Conservation (phyloP, 1,284 basidiomycete genomes). For the Crepidotus sp. region DNA sequence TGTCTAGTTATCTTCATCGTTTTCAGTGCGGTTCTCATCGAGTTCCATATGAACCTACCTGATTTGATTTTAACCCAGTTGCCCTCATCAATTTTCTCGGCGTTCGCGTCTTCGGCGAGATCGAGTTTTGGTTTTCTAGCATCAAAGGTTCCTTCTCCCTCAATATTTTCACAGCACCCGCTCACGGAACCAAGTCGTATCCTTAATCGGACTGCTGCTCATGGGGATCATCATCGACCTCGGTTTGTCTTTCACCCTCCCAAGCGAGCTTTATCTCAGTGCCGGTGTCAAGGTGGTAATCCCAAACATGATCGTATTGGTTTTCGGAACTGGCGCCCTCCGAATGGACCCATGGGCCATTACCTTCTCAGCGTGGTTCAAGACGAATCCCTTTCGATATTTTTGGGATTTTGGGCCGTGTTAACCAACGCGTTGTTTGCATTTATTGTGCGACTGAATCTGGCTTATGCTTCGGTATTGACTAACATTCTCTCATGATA, state of each 20-base stretch:
- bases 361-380: constrained; percentile 40
- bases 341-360: constrained; percentile 40
- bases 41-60: background rate
- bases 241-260: constrained; percentile 22
- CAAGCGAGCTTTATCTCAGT: background rate
- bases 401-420: constrained; percentile 56
- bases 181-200: constrained; percentile 32
- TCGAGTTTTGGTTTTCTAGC: constrained; percentile 49
- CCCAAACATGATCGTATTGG: constrained; percentile 55
- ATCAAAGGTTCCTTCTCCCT: constrained; percentile 33
- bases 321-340: constrained; percentile 51
- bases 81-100: constrained; percentile 48
- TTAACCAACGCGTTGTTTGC: constrained; percentile 39
- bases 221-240: constrained; percentile 49
- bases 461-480: no score
- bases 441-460: constrained; percentile 23
- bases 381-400: constrained; percentile 37
- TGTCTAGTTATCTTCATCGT: constrained; percentile 45
- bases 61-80: constrained; percentile 27
- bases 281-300: constrained; percentile 40
- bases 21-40: constrained; percentile 33
- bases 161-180: background rate
- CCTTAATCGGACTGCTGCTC: constrained; percentile 52
- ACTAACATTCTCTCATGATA: background rate
- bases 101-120: constrained; percentile 46